Percentiles rank a stretch among this genome's conserved stretches.
Evolutionary conservation across 2,329 filamentous ascomycete genomes (phyloP).

Genomic region (Zalaria obscura): DNA sequence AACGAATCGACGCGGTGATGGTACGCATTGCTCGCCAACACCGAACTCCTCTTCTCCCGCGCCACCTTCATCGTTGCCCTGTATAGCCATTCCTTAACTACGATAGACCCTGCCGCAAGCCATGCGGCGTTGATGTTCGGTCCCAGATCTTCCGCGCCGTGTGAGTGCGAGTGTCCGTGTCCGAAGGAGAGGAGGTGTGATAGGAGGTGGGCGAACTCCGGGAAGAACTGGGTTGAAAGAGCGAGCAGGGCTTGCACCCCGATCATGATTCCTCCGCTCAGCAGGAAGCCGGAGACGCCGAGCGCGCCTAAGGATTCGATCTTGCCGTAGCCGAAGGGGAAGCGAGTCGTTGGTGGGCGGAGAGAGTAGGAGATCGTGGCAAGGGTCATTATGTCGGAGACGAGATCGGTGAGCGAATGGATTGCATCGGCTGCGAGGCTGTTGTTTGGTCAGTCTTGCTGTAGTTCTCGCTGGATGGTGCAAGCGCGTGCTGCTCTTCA

Average conservation of each 20-base stretch:
- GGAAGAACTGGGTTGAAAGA: constrained; percentile 38
- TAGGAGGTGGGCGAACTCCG: constrained; percentile 27
- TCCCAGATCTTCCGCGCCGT: constrained; percentile 37
- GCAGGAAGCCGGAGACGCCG: constrained; percentile 80
- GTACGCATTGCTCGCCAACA: constrained; percentile 88
- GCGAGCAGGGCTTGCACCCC: constrained; percentile 50
- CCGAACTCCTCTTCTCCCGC: constrained; percentile 82
- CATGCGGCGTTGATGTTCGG: constrained; percentile 91
- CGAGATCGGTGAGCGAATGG: constrained; percentile 87
- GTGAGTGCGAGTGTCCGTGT: constrained; percentile 49
- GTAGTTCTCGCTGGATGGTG: constrained; percentile 1
- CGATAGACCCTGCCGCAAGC: constrained; percentile 79
- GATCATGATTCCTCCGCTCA: constrained; percentile 86
- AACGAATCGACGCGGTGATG: constrained; percentile 94
- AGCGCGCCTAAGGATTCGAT: constrained; percentile 91
- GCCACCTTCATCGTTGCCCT: constrained; percentile 96
- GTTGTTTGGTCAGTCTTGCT: not conserved
- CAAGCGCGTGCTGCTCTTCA: too few species aligned
- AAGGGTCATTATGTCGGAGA: constrained; percentile 86
- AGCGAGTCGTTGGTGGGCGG: constrained; percentile 66
- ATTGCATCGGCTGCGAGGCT: constrained; percentile 60
- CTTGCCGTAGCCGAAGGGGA: constrained; percentile 89
- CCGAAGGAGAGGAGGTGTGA: constrained; percentile 29
- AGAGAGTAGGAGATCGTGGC: constrained; percentile 90
- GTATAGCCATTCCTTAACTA: constrained; percentile 95